Base-by-base conservation (phyloP, 2,329 filamentous ascomycete genomes). In the Scedosporium dehoogii region DNA sequence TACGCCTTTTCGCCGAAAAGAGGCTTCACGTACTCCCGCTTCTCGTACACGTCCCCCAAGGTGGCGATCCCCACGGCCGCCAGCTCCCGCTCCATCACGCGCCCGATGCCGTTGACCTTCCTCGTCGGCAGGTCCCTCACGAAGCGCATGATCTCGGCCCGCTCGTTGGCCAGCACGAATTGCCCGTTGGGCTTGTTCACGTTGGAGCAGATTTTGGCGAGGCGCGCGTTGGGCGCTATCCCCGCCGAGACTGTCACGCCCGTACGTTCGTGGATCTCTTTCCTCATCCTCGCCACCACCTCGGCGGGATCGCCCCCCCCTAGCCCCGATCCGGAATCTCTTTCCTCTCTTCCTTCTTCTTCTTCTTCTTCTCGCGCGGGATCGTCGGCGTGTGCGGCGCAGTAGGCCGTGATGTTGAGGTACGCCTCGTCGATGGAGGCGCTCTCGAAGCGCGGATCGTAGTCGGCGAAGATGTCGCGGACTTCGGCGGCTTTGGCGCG, bases 381-480 rank as follows among this genome's bases (percentile, higher is more conserved):
- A 5, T n/a, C n/a, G 25, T 42, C 16, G 10, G 82, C 70, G 65
- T 92, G 86, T 41, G 85, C 82, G 10, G 76, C 68, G 70, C 93
- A 96, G 71, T 96, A 97, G 59, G 87, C 79, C 0, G 94, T 97
- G 63, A 99, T 90, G 69, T 99, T 97, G 29, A 99, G 79, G 71
- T 97, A 99, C 0, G 94, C 94, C 73, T 99, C 94, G 68, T 99
- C 94, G 66, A 96, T 92, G 71, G 92, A 96, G 0, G 93, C 91
- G 68, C 90, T 96, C 73, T 97, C 91, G 68, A 96, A 99, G 1
- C 90, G 82, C 0, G 91, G 85, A 69, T 99, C 94, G 70, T 97
- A 99, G n/a, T 88, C 81, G 10, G 85, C 88, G 16, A 99, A 78
- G 1, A 99, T 85, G 51, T 87, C 83, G 10, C 93, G 85, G 5